phyloP scores from a whole-genome alignment of 441 rosid genomes.

The Arabidopsis hybrid region DNA sequence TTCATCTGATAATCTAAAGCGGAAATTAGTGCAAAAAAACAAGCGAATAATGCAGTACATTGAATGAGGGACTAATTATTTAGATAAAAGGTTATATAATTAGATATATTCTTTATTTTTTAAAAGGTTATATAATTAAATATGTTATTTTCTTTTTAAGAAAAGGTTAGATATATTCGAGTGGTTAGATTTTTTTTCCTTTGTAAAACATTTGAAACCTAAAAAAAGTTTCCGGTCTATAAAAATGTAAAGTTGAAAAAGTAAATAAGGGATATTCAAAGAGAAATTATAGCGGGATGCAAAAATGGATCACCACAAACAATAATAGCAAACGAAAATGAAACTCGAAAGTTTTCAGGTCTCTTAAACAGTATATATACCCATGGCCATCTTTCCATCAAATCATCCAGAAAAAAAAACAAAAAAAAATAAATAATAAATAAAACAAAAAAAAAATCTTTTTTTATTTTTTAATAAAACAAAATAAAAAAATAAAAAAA shows the following conservation, averaged over 20 bases:
- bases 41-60: too few species aligned
- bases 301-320: slow-evolving; percentile 29
- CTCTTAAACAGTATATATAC: slow-evolving; percentile 26
- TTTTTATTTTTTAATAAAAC: slow-evolving; percentile 14
- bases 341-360: not conserved
- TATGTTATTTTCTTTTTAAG: too few species aligned
- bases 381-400: slow-evolving; percentile 12
- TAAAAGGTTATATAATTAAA: too few species aligned
- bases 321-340: slow-evolving; percentile 36
- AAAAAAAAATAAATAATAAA: too few species aligned
- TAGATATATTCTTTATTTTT: too few species aligned
- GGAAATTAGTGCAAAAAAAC: not conserved
- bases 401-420: slow-evolving; percentile 12
- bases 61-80: too few species aligned
- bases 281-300: slow-evolving; percentile 24
- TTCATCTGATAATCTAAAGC: not conserved
- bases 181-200: not conserved
- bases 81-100: too few species aligned
- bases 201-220: not conserved
- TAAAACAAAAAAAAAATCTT: not conserved
- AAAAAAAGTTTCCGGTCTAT: not conserved
- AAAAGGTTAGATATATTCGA: slow-evolving; percentile 3
- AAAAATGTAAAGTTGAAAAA: not conserved
- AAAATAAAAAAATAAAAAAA: slow-evolving; percentile 24
- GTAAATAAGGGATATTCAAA: not conserved